Conservation (phyloP, 2,329 filamentous ascomycete species). For the Hymenoscyphus albidus region DNA sequence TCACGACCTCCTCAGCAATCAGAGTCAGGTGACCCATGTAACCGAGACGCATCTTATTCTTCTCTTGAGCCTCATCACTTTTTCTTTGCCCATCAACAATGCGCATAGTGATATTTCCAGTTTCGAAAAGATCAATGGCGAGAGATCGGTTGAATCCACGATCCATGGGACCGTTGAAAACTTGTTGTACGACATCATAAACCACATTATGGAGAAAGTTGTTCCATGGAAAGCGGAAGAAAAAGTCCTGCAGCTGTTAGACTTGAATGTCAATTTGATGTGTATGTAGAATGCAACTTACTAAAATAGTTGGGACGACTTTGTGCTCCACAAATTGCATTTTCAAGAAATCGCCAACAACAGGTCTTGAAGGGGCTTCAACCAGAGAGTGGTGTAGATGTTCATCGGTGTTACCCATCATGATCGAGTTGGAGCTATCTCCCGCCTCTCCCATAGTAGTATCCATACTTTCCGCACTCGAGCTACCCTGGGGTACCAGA, state of each 20-base stretch:
- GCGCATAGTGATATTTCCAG: conserved; percentile 80
- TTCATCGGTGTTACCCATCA: conserved; percentile 31
- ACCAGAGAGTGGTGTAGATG: conserved; percentile 16
- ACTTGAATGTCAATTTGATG: conserved; percentile 1
- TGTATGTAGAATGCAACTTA: conserved; percentile 45
- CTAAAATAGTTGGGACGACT: conserved; percentile 92
- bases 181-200: conserved; percentile 97
- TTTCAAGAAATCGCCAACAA: conserved; percentile 93
- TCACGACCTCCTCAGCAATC: conserved; percentile 97
- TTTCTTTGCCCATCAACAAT: conserved; percentile 87
- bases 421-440: conserved; percentile 30
- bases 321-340: conserved; percentile 93
- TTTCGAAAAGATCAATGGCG: conserved; percentile 89
- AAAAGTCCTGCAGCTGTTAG: conserved; percentile 68
- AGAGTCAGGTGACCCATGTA: conserved; percentile 98
- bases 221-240: conserved; percentile 98
- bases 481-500: conserved; percentile 25
- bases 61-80: conserved; percentile 79
- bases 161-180: conserved; percentile 98
- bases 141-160: conserved; percentile 87
- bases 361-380: conserved; percentile 45
- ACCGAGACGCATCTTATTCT: conserved; percentile 84
- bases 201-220: conserved; percentile 99
- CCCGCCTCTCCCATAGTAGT: conserved; percentile 35
- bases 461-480: conserved; percentile 28